Base-by-base conservation (phyloP, 345 rosid species). In the Rhizophora apiculata region DNA sequence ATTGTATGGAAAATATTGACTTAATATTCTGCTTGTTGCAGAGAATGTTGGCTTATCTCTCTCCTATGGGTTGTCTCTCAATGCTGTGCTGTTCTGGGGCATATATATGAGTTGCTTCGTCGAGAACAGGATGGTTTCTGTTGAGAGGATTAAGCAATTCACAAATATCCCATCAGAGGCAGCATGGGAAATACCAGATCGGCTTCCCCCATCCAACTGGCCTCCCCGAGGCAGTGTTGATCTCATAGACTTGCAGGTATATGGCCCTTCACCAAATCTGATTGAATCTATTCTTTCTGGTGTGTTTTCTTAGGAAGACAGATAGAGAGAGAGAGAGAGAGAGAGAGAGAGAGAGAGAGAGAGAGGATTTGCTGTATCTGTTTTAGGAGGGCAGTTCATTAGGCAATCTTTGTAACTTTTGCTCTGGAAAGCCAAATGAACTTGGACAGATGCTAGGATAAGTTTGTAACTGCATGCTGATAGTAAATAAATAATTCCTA, bases 111-210 rank as follows among this genome's bases (percentile, higher is more conserved):
- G 96, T 75, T 94, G 98, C 79, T 86, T 87, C 48, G 96, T 94
- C 26, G 97, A 95, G 74, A 95, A 95, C 75, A 79, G 83, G 74
- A 91, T 95, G 97, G 93, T 95, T 51, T 89, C 97, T 0, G 91
- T 91, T 2, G 99, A 95, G 83, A 91, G 99, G 82, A 77, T 95
- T 37, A 91, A 88, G 76, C 99, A 95, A 75, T 95, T 91, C 65
- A 83, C 96, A n/a, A 83, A 72, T 57, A 89, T 95, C 61, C 82
- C 81, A 16, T 81, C 96, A 1, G 99, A 95, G 75, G 87, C 97
- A 16, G 83, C 74, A 27, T 95, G 99, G 99, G 78, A 81, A 70
- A 82, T 72, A 22, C 68, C 79, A 80, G 92, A 87, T 34, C 83
- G 76, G 55, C 75, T 68, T 32, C 96, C 91, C 21, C 92, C 96